Conservation (phyloP, 2,329 filamentous ascomycete genomes). For the Sporothrix pallida region DNA sequence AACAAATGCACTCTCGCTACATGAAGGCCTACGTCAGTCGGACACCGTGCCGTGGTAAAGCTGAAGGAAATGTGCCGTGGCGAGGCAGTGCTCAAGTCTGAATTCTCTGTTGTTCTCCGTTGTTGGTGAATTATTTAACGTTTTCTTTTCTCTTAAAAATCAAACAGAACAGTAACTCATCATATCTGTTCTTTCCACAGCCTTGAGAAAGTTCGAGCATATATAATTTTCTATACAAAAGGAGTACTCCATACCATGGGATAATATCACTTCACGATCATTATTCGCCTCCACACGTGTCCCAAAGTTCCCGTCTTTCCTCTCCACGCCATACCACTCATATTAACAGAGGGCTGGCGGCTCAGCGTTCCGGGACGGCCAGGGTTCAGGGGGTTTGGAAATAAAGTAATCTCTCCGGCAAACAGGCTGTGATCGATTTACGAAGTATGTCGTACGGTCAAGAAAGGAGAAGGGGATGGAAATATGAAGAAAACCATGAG, state of each 20-base stretch:
- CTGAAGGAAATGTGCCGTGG: neutral
- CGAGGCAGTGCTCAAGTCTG: too few relatives aligned
- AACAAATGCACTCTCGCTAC: neutral
- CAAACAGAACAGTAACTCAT: too few relatives aligned
- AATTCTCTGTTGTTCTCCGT: too few relatives aligned
- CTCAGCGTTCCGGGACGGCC: slow-evolving; percentile 25
- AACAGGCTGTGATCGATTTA: slow-evolving; percentile 17
- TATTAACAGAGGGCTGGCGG: slow-evolving; percentile 14
- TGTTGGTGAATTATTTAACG: too few relatives aligned
- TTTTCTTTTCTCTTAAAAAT: too few relatives aligned
- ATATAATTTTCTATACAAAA: neutral
- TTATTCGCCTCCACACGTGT: neutral
- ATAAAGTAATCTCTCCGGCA: slow-evolving; percentile 25
- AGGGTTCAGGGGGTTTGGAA: slow-evolving; percentile 19
- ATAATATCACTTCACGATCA: neutral
- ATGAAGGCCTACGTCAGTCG: neutral
- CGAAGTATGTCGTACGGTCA: neutral
- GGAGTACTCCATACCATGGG: neutral
- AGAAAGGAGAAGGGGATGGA: neutral
- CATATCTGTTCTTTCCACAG: too few relatives aligned
- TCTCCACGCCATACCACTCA: slow-evolving; percentile 11
- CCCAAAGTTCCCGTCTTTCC: slow-evolving; percentile 1
- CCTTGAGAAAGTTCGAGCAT: too few relatives aligned
- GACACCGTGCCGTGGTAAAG: neutral
- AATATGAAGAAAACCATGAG: neutral